Evolutionary conservation across 129 eudicot genomes (phyloP).

Genomic region (Flaveria robusta): DNA sequence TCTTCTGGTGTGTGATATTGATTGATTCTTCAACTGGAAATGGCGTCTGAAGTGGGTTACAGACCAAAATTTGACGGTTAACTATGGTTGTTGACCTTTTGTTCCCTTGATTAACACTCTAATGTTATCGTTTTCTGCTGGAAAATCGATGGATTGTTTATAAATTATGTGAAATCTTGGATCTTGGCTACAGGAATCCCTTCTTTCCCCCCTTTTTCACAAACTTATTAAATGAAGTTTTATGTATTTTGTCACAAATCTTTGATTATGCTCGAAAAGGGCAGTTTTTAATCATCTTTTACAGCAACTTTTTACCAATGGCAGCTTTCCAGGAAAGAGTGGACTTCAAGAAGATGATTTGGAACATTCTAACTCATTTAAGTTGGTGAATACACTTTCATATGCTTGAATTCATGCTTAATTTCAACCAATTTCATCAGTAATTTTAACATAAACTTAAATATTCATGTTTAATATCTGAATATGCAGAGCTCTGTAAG

Average conservation of each 20-base stretch:
- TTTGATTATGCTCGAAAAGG: conserved; percentile 10
- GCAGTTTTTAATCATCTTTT: background rate
- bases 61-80: conserved; percentile 9
- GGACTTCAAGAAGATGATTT: conserved; percentile 49
- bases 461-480: conserved; percentile 36
- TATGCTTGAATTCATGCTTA: conserved; percentile 12
- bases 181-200: conserved; percentile 24
- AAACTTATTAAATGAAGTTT: conserved; percentile 3
- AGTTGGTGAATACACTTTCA: conserved; percentile 49
- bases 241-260: background rate
- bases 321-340: conserved; percentile 69
- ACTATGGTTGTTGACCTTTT: conserved; percentile 13
- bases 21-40: conserved; percentile 42
- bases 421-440: background rate
- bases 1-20: conserved; percentile 30
- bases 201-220: background rate
- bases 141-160: background rate
- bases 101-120: conserved; percentile 14
- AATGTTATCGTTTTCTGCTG: background rate
- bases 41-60: conserved; percentile 31
- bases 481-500: conserved; percentile 36
- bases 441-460: background rate
- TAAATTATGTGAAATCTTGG: conserved; percentile 33
- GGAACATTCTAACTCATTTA: conserved; percentile 39
- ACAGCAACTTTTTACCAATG: conserved; percentile 33